Percentiles rank a stretch among this genome's conserved stretches.
Evolutionary conservation across 1,139 yeast genomes (phyloP).

Genomic region (Blastobotrys petasosporus): DNA sequence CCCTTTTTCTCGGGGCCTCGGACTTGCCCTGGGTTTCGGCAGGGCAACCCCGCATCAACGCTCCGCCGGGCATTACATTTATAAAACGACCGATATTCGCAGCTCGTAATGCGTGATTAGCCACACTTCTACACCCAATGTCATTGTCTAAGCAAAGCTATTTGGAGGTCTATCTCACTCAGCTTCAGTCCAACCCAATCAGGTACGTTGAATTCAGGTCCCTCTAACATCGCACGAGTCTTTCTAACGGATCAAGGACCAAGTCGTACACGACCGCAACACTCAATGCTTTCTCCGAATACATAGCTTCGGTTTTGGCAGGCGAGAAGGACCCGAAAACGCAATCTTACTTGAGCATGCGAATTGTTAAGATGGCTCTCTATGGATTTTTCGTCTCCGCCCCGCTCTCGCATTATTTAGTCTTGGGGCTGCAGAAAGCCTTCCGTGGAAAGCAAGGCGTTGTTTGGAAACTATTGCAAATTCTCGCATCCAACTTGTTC

Average conservation of each 20-base stretch:
- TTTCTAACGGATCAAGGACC: slow-evolving; percentile 24
- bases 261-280: slow-evolving; percentile 37
- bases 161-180: slow-evolving; percentile 22
- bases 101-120: no score
- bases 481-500: slow-evolving; percentile 52
- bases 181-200: slow-evolving; percentile 29
- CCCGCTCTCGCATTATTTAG: slow-evolving; percentile 60
- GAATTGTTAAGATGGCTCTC: slow-evolving; percentile 60
- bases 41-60: no score
- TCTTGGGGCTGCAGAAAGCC: slow-evolving; percentile 32
- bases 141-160: slow-evolving; percentile 16
- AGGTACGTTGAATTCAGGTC: slow-evolving; percentile 15
- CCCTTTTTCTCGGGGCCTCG: no score
- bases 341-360: slow-evolving; percentile 34
- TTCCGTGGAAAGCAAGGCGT: slow-evolving; percentile 31
- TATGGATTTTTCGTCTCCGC: slow-evolving; percentile 68
- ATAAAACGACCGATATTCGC: no score
- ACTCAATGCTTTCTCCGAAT: slow-evolving; percentile 34
- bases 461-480: slow-evolving; percentile 47
- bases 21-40: no score
- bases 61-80: no score
- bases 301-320: slow-evolving; percentile 34
- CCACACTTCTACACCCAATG: slow-evolving; percentile 4
- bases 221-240: background rate
- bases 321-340: slow-evolving; percentile 36